These are phyloP conservation scores for Mallotus japonicus DNA, from an alignment of 441 rosid genomes.

Conservation along the genomic window DNA sequence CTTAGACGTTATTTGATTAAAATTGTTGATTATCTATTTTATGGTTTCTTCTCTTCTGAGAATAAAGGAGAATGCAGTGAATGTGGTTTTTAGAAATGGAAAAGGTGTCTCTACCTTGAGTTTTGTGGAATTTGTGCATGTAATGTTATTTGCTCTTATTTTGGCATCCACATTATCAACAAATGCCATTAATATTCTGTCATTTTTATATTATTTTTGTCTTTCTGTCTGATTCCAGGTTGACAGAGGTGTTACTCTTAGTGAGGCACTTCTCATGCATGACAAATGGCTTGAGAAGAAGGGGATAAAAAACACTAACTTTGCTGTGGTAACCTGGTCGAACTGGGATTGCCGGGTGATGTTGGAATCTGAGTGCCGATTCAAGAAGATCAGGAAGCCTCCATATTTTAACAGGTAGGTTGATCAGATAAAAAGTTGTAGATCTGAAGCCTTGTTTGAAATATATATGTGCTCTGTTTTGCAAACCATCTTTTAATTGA, in stretches of 20 bases:
- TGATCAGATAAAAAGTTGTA: not conserved
- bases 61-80: not conserved
- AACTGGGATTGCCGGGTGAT: conserved; percentile 76
- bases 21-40: not conserved
- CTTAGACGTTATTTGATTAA: not conserved
- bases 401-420: conserved; percentile 61
- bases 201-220: conserved; percentile 7
- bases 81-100: not conserved
- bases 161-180: conserved; percentile 4
- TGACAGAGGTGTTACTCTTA: conserved; percentile 56
- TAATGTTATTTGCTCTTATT: not conserved
- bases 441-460: not conserved
- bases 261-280: conserved; percentile 63
- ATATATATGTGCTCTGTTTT: not conserved
- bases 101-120: not conserved
- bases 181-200: not conserved
- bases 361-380: conserved; percentile 77
- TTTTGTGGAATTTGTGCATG: not conserved
- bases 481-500: not conserved
- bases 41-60: not conserved
- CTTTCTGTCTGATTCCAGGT: conserved; percentile 41
- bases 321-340: conserved; percentile 75
- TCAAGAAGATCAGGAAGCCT: conserved; percentile 66
- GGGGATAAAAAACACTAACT: conserved; percentile 60
- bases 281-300: conserved; percentile 74